A percentile compares a stretch with the other conserved stretches of the same genome.
Evolutionary conservation across 345 rosid genomes (phyloP).

Genomic region (Brassica carinata): DNA sequence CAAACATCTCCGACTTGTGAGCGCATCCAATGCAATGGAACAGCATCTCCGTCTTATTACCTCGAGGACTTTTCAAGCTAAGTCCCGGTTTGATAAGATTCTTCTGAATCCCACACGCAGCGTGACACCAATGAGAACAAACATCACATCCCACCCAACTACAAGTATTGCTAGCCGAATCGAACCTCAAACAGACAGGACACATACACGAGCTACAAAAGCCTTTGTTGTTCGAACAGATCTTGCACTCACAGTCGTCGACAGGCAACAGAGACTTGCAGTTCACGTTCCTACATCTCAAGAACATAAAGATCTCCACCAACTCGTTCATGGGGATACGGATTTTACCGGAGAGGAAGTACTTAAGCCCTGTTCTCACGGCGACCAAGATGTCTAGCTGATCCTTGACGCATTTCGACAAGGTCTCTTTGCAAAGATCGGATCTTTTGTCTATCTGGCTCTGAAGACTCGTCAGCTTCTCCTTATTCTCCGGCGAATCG

Average conservation of each 20-base stretch:
- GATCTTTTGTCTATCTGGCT: slow-evolving; percentile 72
- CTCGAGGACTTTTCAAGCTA: slow-evolving; percentile 76
- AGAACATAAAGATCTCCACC: slow-evolving; percentile 76
- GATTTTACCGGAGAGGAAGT: slow-evolving; percentile 66
- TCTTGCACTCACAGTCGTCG: slow-evolving; percentile 96
- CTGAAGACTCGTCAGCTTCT: slow-evolving; percentile 64
- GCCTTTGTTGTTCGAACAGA: slow-evolving; percentile 82
- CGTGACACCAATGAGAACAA: slow-evolving; percentile 99
- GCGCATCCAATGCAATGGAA: slow-evolving; percentile 83
- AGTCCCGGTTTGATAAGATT: slow-evolving; percentile 85
- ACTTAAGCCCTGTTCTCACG: slow-evolving; percentile 68
- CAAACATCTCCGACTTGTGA: slow-evolving; percentile 95
- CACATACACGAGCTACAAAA: slow-evolving; percentile 98
- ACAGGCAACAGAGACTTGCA: slow-evolving; percentile 82
- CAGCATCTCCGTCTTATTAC: slow-evolving; percentile 73
- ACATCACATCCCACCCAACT: slow-evolving; percentile 99
- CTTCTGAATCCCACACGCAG: slow-evolving; percentile 88
- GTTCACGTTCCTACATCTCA: slow-evolving; percentile 82
- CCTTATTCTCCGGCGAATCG: slow-evolving; percentile 59
- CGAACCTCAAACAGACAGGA: slow-evolving; percentile 84
- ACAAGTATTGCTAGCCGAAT: slow-evolving; percentile 95
- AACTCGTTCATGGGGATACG: slow-evolving; percentile 59
- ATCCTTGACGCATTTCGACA: slow-evolving; percentile 76
- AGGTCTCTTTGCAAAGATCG: slow-evolving; percentile 84
- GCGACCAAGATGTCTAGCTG: slow-evolving; percentile 82